These are phyloP conservation scores for Russula sp. DNA, from an alignment of 768 basidiomycete genomes.

Conservation along the genomic window DNA sequence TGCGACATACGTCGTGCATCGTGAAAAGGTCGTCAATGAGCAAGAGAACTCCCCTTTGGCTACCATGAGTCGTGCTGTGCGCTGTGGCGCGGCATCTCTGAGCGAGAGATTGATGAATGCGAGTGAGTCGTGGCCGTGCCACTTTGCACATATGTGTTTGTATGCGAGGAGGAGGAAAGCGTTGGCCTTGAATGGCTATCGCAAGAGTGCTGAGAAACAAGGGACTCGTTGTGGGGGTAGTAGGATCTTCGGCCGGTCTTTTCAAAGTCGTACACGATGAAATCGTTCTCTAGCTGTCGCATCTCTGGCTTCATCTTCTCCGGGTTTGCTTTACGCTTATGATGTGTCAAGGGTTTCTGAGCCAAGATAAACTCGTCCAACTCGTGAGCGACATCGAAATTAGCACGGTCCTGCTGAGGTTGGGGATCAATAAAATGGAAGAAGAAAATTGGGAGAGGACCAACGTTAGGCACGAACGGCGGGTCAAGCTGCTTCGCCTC, in stretches of 20 bases:
- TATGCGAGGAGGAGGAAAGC: conserved; percentile 16
- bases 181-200: not conserved
- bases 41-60: not conserved
- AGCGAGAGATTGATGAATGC: conserved; percentile 1
- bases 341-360: conserved; percentile 94
- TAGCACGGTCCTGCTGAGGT: conserved; percentile 84
- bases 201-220: conserved; percentile 24
- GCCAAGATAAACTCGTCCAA: conserved; percentile 96
- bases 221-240: conserved; percentile 77
- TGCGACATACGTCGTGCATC: conserved; percentile 1
- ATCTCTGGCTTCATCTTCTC: conserved; percentile 89
- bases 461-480: conserved; percentile 87
- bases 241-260: conserved; percentile 70
- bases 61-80: conserved; percentile 5
- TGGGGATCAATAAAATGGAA: conserved; percentile 7
- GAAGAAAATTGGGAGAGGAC: conserved; percentile 30
- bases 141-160: conserved; percentile 17
- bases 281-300: conserved; percentile 92
- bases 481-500: conserved; percentile 64
- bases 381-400: conserved; percentile 96
- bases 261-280: conserved; percentile 83
- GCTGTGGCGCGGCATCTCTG: not conserved
- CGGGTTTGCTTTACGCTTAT: conserved; percentile 81
- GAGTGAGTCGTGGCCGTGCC: not conserved
- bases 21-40: conserved; percentile 4